These are phyloP conservation scores for Cyberlindnera galapagoensis DNA, from an alignment of 805 yeast species.

Conservation along the genomic window DNA sequence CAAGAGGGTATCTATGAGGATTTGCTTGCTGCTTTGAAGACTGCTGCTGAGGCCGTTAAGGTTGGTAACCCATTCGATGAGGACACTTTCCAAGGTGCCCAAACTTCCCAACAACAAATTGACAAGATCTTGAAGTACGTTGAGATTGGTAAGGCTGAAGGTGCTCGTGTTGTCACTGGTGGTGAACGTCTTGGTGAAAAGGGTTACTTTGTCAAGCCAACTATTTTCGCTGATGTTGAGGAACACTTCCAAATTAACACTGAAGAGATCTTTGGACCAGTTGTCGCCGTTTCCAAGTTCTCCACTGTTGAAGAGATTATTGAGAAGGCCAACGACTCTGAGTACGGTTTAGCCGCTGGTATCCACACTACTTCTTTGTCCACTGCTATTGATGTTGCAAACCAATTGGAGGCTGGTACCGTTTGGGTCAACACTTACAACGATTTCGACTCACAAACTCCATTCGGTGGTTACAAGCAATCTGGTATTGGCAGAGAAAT, in stretches of 20 bases:
- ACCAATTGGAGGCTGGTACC: slow-evolving; percentile 69
- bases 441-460: slow-evolving; percentile 78
- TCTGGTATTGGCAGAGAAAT: slow-evolving; percentile 90
- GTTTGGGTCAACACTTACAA: slow-evolving; percentile 83
- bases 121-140: slow-evolving; percentile 59
- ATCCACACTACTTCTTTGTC: slow-evolving; percentile 66
- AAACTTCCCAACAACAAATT: slow-evolving; percentile 62
- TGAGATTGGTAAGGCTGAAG: slow-evolving; percentile 57
- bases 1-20: slow-evolving; percentile 68
- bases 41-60: slow-evolving; percentile 42
- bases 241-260: slow-evolving; percentile 68
- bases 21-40: slow-evolving; percentile 51
- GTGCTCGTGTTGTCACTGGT: slow-evolving; percentile 71
- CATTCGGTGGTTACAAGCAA: slow-evolving; percentile 87
- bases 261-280: slow-evolving; percentile 93
- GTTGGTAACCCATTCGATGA: slow-evolving; percentile 79
- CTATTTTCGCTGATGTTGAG: slow-evolving; percentile 76
- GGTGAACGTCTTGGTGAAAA: slow-evolving; percentile 69
- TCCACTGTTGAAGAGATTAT: slow-evolving; percentile 69
- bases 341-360: slow-evolving; percentile 86
- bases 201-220: slow-evolving; percentile 74
- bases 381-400: slow-evolving; percentile 62
- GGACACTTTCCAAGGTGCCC: slow-evolving; percentile 66
- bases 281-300: slow-evolving; percentile 70
- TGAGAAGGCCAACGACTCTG: slow-evolving; percentile 65